These are phyloP conservation scores for Pythium scleroteichum DNA, from an alignment of 352 stramenopile species.

Conservation along the genomic window DNA sequence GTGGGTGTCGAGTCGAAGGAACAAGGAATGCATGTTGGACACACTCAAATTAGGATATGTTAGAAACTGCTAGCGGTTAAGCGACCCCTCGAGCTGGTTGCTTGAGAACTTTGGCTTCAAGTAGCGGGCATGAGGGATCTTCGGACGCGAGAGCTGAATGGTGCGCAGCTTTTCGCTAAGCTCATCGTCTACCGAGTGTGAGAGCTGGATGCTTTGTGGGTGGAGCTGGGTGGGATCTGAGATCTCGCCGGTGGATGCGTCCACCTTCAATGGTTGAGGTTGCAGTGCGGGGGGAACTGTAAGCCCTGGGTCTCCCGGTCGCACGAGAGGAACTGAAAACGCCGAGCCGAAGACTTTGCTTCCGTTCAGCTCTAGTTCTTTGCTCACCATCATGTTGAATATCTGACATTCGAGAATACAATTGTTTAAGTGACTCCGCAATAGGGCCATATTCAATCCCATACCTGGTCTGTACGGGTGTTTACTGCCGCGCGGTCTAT, in stretches of 20 bases:
- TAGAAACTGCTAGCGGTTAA: constrained; percentile 24
- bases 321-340: neutral
- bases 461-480: constrained; percentile 45
- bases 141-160: constrained; percentile 64
- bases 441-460: neutral
- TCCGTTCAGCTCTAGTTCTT: constrained; percentile 43
- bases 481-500: constrained; percentile 52
- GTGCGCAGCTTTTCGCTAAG: constrained; percentile 64
- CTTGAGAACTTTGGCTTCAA: constrained; percentile 37
- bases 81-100: constrained; percentile 16
- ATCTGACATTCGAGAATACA: constrained; percentile 26
- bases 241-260: neutral
- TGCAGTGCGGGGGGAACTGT: neutral
- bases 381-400: constrained; percentile 60
- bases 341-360: neutral
- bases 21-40: constrained; percentile 14
- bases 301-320: neutral
- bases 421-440: too few relatives aligned
- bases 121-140: constrained; percentile 30
- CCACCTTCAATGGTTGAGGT: neutral
- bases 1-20: constrained; percentile 9
- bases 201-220: constrained; percentile 17
- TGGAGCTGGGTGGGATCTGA: constrained; percentile 13
- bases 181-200: constrained; percentile 51
- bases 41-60: neutral